A percentile compares a stretch with the other conserved stretches of the same genome.
Evolutionary conservation across 2,329 filamentous ascomycete species (phyloP).

Genomic region (Pleoardoris graminearum): DNA sequence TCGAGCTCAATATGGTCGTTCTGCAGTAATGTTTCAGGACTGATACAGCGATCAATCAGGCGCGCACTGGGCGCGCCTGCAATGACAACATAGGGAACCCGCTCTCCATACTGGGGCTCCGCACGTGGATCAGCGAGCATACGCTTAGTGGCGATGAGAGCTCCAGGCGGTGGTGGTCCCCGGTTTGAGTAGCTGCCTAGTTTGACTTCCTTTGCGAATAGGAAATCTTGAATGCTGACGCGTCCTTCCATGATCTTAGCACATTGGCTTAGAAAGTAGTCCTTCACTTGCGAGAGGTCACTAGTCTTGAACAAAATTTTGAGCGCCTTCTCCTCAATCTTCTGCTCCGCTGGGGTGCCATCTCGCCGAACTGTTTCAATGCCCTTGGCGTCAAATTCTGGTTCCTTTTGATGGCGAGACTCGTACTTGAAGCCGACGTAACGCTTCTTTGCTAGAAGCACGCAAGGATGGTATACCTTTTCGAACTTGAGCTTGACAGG

Average conservation of each 20-base stretch:
- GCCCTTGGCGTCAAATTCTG: conserved; percentile 96
- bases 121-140: conserved; percentile 86
- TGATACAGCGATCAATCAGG: conserved; percentile 85
- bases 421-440: conserved; percentile 99
- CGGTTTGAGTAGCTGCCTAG: conserved; percentile 85
- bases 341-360: conserved; percentile 92
- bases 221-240: conserved; percentile 92
- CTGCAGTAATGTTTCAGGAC: conserved; percentile 78
- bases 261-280: conserved; percentile 88
- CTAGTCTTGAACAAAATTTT: conserved; percentile 87
- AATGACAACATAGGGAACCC: conserved; percentile 91
- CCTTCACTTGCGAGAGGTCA: conserved; percentile 85
- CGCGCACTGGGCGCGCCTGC: conserved; percentile 83
- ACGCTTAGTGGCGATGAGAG: conserved; percentile 79
- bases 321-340: conserved; percentile 90
- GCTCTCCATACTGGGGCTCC: conserved; percentile 93
- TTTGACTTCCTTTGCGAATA: conserved; percentile 90
- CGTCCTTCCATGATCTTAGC: conserved; percentile 87
- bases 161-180: conserved; percentile 80
- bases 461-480: conserved; percentile 95
- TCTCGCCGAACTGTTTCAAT: conserved; percentile 97
- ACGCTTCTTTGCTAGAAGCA: conserved; percentile 92
- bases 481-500: conserved; percentile 97
- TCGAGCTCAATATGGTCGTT: conserved; percentile 82
- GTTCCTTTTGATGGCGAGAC: conserved; percentile 69